These are phyloP conservation scores for Ormosia semicastrata DNA, from an alignment of 306 rosid genomes.

Conservation along the genomic window DNA sequence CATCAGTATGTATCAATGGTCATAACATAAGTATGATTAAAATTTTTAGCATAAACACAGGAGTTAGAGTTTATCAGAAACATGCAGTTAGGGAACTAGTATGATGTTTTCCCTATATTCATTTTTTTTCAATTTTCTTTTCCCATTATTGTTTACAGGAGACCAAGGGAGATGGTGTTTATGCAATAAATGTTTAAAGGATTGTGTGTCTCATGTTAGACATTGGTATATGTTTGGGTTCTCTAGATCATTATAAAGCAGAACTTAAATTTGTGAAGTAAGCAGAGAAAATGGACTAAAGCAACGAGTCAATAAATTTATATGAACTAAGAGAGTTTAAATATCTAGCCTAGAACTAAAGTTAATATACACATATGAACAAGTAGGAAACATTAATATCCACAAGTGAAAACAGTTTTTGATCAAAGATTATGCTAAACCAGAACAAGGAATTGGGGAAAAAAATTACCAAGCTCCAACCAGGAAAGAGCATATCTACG, in stretches of 20 bases:
- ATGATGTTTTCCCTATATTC: too few relatives aligned
- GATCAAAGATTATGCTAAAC: not conserved
- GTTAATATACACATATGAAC: not conserved
- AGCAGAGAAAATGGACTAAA: not conserved
- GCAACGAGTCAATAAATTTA: not conserved
- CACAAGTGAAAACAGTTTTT: not conserved
- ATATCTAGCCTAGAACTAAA: not conserved
- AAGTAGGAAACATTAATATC: not conserved
- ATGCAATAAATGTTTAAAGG: too few relatives aligned
- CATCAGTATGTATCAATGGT: too few relatives aligned
- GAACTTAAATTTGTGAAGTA: not conserved
- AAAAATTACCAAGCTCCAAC: not conserved
- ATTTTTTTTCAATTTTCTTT: too few relatives aligned
- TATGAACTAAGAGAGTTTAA: not conserved
- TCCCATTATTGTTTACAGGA: too few relatives aligned
- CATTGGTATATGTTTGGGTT: too few relatives aligned
- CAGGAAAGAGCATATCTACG: not conserved
- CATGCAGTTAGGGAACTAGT: too few relatives aligned
- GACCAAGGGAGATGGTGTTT: too few relatives aligned
- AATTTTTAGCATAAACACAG: too few relatives aligned
- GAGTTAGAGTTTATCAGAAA: too few relatives aligned
- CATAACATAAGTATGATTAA: too few relatives aligned
- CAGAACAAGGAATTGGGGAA: not conserved
- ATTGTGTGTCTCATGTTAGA: too few relatives aligned
- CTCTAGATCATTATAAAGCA: not conserved